A percentile compares a stretch with the other conserved stretches of the same genome.
These are phyloP conservation scores for Hyaloperonospora brassicae DNA, from an alignment of 352 stramenopile genomes.

Conservation along the genomic window DNA sequence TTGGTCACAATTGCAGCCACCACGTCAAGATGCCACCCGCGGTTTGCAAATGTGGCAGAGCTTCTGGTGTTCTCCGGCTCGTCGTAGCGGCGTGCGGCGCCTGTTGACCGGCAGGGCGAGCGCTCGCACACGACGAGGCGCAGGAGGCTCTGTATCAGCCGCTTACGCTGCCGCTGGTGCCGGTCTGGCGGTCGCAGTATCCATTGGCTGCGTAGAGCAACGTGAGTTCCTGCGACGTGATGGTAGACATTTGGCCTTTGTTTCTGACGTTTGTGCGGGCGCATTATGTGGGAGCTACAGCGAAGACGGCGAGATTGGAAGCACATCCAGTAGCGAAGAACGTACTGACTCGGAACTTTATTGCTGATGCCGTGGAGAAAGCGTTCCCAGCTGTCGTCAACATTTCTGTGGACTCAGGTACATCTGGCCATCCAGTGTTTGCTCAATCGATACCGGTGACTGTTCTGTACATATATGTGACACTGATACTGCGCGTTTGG, in stretches of 20 bases:
- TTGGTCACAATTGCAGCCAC: constrained; percentile 7
- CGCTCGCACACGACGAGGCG: not conserved
- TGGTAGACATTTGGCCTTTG: not conserved
- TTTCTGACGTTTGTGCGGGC: not conserved
- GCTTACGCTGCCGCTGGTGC: constrained; percentile 18
- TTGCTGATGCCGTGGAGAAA: constrained; percentile 85
- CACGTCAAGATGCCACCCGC: not conserved
- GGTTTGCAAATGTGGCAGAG: constrained; percentile 22
- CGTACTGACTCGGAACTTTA: constrained; percentile 70
- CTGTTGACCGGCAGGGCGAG: constrained; percentile 2
- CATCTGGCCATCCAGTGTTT: not conserved
- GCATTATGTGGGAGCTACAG: constrained; percentile 9
- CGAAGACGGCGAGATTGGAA: constrained; percentile 17
- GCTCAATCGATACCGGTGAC: no score
- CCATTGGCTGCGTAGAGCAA: constrained; percentile 14
- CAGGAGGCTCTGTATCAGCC: constrained; percentile 16
- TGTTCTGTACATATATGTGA: not conserved
- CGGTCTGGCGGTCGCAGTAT: constrained; percentile 18
- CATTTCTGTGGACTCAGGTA: constrained; percentile 67
- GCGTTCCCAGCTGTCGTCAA: constrained; percentile 86
- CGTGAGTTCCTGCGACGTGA: constrained; percentile 5
- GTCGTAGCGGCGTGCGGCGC: constrained; percentile 3
- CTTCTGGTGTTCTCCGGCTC: constrained; percentile 9
- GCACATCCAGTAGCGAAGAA: constrained; percentile 8
- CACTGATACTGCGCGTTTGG: constrained; percentile 2